Evolutionary conservation across 2,329 filamentous ascomycete species (phyloP).

Genomic region (Coniochaeta hoffmannii): DNA sequence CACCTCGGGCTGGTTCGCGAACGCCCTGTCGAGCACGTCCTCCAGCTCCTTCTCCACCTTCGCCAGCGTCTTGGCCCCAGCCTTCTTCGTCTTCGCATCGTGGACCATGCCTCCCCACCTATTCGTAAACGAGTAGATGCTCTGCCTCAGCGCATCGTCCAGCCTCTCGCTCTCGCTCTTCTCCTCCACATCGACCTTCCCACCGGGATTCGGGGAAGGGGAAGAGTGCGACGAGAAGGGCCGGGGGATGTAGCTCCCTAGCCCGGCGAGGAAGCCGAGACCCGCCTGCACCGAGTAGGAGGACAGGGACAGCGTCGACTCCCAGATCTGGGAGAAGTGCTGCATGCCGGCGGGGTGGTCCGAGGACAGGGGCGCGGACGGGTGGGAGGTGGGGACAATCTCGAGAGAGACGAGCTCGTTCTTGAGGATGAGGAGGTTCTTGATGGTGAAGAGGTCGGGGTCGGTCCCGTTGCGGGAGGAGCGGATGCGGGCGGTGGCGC

Average conservation of each 20-base stretch:
- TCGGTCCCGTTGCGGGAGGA: slow-evolving; percentile 56
- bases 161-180: slow-evolving; percentile 58
- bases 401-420: slow-evolving; percentile 95
- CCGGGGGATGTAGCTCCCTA: slow-evolving; percentile 47
- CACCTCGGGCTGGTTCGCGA: slow-evolving; percentile 52
- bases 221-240: slow-evolving; percentile 21
- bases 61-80: slow-evolving; percentile 40
- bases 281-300: slow-evolving; percentile 34
- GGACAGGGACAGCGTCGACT: slow-evolving; percentile 39
- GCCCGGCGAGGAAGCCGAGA: slow-evolving; percentile 39
- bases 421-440: slow-evolving; percentile 89
- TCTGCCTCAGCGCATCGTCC: slow-evolving; percentile 54
- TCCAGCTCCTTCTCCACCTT: slow-evolving; percentile 51
- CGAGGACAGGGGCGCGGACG: neutral
- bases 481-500: slow-evolving; percentile 65
- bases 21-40: slow-evolving; percentile 47
- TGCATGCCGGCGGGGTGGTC: slow-evolving; percentile 43
- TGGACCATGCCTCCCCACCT: slow-evolving; percentile 47
- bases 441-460: slow-evolving; percentile 85
- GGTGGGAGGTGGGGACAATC: slow-evolving; percentile 59
- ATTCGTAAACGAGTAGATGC: slow-evolving; percentile 56
- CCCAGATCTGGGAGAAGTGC: slow-evolving; percentile 59
- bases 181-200: slow-evolving; percentile 13
- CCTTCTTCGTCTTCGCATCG: slow-evolving; percentile 37
- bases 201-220: slow-evolving; percentile 10